phyloP scores from a whole-genome alignment of 2,329 filamentous ascomycete genomes.

The Byssochlamys sp. region DNA sequence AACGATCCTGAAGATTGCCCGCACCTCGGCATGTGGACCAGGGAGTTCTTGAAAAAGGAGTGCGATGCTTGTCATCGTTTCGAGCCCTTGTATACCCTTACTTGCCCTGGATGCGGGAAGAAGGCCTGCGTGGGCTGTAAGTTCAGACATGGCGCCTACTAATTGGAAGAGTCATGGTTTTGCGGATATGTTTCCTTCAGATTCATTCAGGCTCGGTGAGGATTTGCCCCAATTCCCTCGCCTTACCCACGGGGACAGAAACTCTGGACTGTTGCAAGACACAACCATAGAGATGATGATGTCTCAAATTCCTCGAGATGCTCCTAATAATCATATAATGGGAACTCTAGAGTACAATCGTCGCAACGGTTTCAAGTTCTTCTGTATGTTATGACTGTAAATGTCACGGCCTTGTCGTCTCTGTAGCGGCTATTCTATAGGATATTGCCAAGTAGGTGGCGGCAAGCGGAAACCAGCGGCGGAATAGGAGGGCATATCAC shows the following conservation, averaged over 20 bases:
- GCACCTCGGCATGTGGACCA: slow-evolving; percentile 21
- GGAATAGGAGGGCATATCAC: too few species aligned
- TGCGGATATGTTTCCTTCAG: background rate
- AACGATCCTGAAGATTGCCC: slow-evolving; percentile 8
- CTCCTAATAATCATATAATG: slow-evolving; percentile 35
- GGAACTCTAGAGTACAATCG: slow-evolving; percentile 9
- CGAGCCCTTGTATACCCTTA: slow-evolving; percentile 20
- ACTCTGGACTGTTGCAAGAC: slow-evolving; percentile 21
- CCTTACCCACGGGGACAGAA: slow-evolving; percentile 45
- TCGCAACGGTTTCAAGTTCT: slow-evolving; percentile 17
- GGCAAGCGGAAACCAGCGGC: too few species aligned
- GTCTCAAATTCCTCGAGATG: slow-evolving; percentile 26
- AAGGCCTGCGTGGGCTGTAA: slow-evolving; percentile 23
- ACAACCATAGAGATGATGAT: slow-evolving; percentile 37
- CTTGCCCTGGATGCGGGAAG: slow-evolving; percentile 19
- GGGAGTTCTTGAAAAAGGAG: slow-evolving; percentile 10
- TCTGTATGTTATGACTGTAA: too few species aligned
- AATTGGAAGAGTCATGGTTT: background rate
- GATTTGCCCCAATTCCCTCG: slow-evolving; percentile 55
- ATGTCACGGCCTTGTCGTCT: too few species aligned
- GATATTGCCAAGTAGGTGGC: too few species aligned
- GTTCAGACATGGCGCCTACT: slow-evolving; percentile 14
- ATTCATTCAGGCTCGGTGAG: slow-evolving; percentile 61
- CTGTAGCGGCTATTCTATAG: too few species aligned
- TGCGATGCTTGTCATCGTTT: slow-evolving; percentile 20